phyloP scores from a whole-genome alignment of 1,284 basidiomycete species.

The Crepidotus sp. region DNA sequence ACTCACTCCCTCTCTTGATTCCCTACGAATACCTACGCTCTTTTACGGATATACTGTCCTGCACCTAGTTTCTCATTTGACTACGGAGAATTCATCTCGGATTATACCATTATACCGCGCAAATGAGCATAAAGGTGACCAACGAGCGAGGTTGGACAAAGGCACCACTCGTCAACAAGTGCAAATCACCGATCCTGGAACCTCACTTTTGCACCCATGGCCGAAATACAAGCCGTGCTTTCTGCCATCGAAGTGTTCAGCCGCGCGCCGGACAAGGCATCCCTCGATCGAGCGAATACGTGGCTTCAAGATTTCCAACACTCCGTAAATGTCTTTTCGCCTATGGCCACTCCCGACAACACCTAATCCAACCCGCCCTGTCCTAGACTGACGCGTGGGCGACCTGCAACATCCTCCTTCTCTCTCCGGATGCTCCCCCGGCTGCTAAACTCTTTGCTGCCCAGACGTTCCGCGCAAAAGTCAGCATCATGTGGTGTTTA shows the following conservation, averaged over 20 bases:
- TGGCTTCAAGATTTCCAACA: conserved; percentile 97
- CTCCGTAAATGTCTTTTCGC: conserved; percentile 79
- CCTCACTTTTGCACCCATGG: conserved; percentile 34
- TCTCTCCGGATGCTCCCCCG: conserved; percentile 68
- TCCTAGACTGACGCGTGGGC: conserved; percentile 92
- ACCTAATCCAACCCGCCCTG: conserved; percentile 39
- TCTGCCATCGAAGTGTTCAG: conserved; percentile 70
- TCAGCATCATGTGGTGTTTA: conserved; percentile 30
- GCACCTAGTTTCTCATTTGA: conserved; percentile 9
- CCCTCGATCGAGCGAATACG: conserved; percentile 79
- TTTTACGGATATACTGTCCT: conserved; percentile 16
- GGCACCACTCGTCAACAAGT: conserved; percentile 23
- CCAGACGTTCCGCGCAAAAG: conserved; percentile 95
- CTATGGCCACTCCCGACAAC: conserved; percentile 49
- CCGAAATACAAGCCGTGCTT: conserved; percentile 60
- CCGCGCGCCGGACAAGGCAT: conserved; percentile 71
- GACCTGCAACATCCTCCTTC: conserved; percentile 86
- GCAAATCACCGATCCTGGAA: conserved; percentile 10
- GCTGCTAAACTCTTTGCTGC: conserved; percentile 91
- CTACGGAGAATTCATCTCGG: conserved; percentile 15
- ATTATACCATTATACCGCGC: conserved; percentile 17
- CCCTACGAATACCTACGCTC: conserved; percentile 18
- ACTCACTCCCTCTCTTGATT: conserved; percentile 19
- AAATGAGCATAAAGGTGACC: background rate
- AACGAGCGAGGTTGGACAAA: too few relatives aligned